These are phyloP conservation scores for Aureobasidium namibiae DNA, from an alignment of 2,329 filamentous ascomycete species.

Conservation along the genomic window DNA sequence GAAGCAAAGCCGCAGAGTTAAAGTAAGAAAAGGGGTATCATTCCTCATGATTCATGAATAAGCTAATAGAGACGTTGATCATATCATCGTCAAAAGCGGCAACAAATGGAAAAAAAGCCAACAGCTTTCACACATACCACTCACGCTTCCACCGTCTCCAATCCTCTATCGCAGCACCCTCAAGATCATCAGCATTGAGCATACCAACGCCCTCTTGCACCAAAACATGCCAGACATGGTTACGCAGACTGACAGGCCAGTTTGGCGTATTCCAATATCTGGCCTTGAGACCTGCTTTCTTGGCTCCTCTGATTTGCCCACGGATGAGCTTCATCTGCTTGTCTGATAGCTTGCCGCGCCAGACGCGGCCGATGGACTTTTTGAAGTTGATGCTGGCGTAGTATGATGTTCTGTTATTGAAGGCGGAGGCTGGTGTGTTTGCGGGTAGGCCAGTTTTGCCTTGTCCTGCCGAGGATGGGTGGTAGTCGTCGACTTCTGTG, in stretches of 20 bases:
- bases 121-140: conserved; percentile 10
- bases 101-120: not conserved
- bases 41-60: not conserved
- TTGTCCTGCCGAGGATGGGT: conserved; percentile 28
- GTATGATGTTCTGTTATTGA: conserved; percentile 51
- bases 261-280: conserved; percentile 50
- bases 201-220: conserved; percentile 48
- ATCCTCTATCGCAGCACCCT: conserved; percentile 38
- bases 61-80: not conserved
- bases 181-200: conserved; percentile 51
- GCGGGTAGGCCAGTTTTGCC: conserved; percentile 33
- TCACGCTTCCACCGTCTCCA: conserved; percentile 32
- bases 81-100: not conserved
- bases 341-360: conserved; percentile 39
- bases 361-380: conserved; percentile 39
- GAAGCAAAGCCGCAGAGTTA: too few species aligned
- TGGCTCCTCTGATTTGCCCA: conserved; percentile 44
- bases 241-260: conserved; percentile 47
- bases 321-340: conserved; percentile 40
- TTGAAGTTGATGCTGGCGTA: conserved; percentile 57
- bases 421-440: conserved; percentile 32
- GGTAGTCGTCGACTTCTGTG: not conserved
- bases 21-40: not conserved
- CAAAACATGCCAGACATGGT: conserved; percentile 47
- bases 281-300: conserved; percentile 44